These are phyloP conservation scores for Juncus effusus DNA, from an alignment of 176 grass and related monocot genomes.

Conservation along the genomic window DNA sequence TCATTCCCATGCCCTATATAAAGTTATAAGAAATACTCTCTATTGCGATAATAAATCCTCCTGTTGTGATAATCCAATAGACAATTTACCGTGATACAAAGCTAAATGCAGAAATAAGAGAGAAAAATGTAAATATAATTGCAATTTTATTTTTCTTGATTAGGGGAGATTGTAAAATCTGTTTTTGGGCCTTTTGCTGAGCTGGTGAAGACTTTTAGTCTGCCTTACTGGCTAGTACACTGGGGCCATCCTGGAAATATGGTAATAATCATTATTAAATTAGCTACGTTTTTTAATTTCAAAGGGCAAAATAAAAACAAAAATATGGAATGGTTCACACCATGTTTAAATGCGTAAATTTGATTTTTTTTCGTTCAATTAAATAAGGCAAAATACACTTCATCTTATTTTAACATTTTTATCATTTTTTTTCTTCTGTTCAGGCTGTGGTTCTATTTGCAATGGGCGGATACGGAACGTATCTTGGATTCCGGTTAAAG, in stretches of 20 bases:
- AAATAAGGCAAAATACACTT: too few species aligned
- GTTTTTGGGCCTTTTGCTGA: slow-evolving; percentile 76
- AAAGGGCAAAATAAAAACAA: background rate
- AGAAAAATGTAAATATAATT: background rate
- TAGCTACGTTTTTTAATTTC: background rate
- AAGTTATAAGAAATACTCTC: too few species aligned
- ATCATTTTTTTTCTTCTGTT: slow-evolving; percentile 7
- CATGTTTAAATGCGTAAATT: background rate
- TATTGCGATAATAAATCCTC: too few species aligned
- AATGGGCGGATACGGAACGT: slow-evolving; percentile 87
- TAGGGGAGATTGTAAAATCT: slow-evolving; percentile 44
- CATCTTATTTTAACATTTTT: background rate
- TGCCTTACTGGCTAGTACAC: slow-evolving; percentile 86
- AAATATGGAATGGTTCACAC: background rate
- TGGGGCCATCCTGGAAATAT: slow-evolving; percentile 97
- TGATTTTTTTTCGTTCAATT: too few species aligned
- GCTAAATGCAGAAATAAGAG: background rate
- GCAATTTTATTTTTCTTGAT: background rate
- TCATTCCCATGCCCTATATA: background rate
- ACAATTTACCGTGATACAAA: too few species aligned
- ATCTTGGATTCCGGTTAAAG: slow-evolving; percentile 84
- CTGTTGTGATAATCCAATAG: too few species aligned
- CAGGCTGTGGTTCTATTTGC: slow-evolving; percentile 92
- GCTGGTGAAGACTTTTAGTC: slow-evolving; percentile 61
- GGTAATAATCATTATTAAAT: slow-evolving; percentile 32